A percentile compares a stretch with the other conserved stretches of the same genome.
phyloP scores from a whole-genome alignment of 805 yeast genomes.

The Metschnikowia sp. region DNA sequence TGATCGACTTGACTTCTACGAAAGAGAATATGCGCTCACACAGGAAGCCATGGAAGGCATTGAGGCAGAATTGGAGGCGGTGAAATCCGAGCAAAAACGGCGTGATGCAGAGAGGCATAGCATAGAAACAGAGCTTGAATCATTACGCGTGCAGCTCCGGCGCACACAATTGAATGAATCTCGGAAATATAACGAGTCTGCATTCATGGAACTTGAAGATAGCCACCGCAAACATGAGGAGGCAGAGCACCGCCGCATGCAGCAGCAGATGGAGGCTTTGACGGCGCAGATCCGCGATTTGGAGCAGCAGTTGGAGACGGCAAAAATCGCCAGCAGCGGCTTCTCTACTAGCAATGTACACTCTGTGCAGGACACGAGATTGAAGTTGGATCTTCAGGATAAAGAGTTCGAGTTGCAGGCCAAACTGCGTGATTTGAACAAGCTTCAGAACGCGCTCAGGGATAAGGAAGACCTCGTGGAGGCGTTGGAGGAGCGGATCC shows the following conservation, averaged over 20 bases:
- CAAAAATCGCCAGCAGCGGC: slow-evolving; percentile 17
- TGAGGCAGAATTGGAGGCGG: slow-evolving; percentile 22
- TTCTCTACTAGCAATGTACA: neutral
- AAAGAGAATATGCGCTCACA: slow-evolving; percentile 24
- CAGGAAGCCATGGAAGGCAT: slow-evolving; percentile 24
- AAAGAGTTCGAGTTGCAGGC: slow-evolving; percentile 19
- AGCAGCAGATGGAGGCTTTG: slow-evolving; percentile 32
- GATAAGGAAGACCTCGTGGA: slow-evolving; percentile 38
- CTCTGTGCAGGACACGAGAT: slow-evolving; percentile 4
- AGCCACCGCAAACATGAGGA: slow-evolving; percentile 20
- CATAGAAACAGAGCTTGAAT: slow-evolving; percentile 29
- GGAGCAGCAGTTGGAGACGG: slow-evolving; percentile 32
- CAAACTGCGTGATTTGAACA: slow-evolving; percentile 17
- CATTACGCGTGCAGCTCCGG: slow-evolving; percentile 17
- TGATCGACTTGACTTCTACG: slow-evolving; percentile 27
- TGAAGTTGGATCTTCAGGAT: slow-evolving; percentile 19
- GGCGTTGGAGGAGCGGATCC: slow-evolving; percentile 30
- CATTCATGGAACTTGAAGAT: slow-evolving; percentile 23
- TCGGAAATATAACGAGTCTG: slow-evolving; percentile 17
- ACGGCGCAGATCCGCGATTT: slow-evolving; percentile 35
- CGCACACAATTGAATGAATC: slow-evolving; percentile 15
- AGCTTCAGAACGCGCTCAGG: slow-evolving; percentile 19
- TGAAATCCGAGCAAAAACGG: slow-evolving; percentile 14
- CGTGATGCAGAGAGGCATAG: slow-evolving; percentile 19
- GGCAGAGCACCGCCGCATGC: slow-evolving; percentile 21